Conservation (phyloP, 2,329 filamentous ascomycete species). For the Pyricularia pennisetigena region DNA sequence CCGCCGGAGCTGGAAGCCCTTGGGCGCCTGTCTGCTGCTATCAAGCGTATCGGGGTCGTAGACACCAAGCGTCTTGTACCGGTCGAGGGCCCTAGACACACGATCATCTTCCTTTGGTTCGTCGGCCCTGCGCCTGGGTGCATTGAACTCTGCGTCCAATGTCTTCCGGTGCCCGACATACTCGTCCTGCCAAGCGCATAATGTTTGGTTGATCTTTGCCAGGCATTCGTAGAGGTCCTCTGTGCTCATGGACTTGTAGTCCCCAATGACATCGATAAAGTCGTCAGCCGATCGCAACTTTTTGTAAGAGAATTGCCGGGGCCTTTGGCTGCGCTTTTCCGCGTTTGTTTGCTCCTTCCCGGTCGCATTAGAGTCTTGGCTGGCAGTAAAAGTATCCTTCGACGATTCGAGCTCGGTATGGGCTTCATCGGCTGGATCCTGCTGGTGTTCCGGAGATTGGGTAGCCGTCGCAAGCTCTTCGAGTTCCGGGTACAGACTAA, state of each 20-base stretch:
- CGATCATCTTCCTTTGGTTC: conserved; percentile 22
- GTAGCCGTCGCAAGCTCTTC: neutral
- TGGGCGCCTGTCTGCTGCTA: conserved; percentile 29
- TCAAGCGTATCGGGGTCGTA: conserved; percentile 15
- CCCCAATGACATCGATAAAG: conserved; percentile 36
- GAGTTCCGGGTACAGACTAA: conserved; percentile 11
- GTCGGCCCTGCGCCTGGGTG: conserved; percentile 36
- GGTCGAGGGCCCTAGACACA: conserved; percentile 32
- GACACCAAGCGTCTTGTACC: conserved; percentile 13
- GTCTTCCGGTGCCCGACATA: conserved; percentile 38
- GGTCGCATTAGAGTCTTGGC: neutral
- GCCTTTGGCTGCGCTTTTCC: neutral
- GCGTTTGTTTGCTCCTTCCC: neutral
- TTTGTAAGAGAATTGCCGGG: conserved; percentile 24
- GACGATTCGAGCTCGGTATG: neutral
- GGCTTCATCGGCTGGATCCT: neutral
- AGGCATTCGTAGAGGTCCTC: conserved; percentile 34
- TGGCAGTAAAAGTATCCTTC: neutral
- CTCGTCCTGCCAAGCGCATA: conserved; percentile 45
- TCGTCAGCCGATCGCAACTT: conserved; percentile 41
- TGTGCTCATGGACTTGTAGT: conserved; percentile 37
- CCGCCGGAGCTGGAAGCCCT: conserved; percentile 5
- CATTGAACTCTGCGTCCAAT: conserved; percentile 49
- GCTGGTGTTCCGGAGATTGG: neutral
- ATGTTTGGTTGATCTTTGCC: conserved; percentile 31